Conservation (phyloP, 805 yeast genomes). For the Pichia nanzhaoensis region DNA sequence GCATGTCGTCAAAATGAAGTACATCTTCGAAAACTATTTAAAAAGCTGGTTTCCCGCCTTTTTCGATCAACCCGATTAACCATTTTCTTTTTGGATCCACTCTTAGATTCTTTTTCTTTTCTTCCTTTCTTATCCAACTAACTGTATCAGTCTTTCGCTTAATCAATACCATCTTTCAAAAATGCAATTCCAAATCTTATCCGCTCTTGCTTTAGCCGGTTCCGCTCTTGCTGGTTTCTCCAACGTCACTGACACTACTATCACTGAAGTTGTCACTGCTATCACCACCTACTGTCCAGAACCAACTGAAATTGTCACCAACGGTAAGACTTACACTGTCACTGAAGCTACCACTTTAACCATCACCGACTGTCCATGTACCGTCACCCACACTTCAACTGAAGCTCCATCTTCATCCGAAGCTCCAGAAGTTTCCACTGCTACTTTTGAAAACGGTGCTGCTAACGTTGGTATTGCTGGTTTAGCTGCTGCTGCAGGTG, state of each 20-base stretch:
- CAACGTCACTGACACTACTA: constrained; percentile 40
- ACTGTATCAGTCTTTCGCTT: constrained; percentile 28
- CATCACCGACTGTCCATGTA: constrained; percentile 84
- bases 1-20: too few species aligned
- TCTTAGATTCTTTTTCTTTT: background rate
- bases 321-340: constrained; percentile 66
- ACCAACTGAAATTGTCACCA: constrained; percentile 59
- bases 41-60: constrained; percentile 1
- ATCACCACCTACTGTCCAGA: constrained; percentile 80
- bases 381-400: constrained; percentile 35
- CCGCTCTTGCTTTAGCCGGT: constrained; percentile 32
- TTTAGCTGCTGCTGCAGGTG: constrained; percentile 34
- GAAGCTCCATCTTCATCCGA: constrained; percentile 16
- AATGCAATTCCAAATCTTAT: constrained; percentile 32
- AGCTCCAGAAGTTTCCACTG: constrained; percentile 16
- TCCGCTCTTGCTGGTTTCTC: constrained; percentile 42
- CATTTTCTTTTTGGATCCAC: background rate
- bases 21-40: background rate
- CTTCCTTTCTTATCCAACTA: constrained; percentile 5
- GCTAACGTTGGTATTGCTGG: constrained; percentile 35
- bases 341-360: constrained; percentile 77
- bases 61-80: background rate
- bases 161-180: constrained; percentile 8
- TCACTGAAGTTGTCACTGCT: constrained; percentile 58
- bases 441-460: constrained; percentile 24